Conservation (phyloP, 768 basidiomycete species). For the Pleurotus citrinopileatus region DNA sequence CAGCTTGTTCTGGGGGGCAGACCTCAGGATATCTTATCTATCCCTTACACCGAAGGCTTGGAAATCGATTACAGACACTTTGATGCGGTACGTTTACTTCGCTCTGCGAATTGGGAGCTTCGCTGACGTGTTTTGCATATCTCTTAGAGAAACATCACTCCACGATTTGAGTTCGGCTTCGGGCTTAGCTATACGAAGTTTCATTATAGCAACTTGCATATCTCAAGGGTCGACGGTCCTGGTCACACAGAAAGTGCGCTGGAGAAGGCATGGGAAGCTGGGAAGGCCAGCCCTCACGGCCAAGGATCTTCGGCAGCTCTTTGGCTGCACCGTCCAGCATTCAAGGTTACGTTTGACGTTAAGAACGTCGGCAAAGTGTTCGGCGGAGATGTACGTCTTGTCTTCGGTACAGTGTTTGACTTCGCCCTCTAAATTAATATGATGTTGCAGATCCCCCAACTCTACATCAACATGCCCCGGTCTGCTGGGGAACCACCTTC, state of each 20-base stretch:
- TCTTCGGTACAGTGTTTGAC: too few relatives aligned
- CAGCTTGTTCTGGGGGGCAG: slow-evolving; percentile 38
- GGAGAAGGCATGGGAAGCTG: slow-evolving; percentile 53
- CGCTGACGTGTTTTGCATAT: background rate
- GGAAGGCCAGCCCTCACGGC: slow-evolving; percentile 49
- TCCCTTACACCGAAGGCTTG: slow-evolving; percentile 63
- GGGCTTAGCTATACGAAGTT: slow-evolving; percentile 87
- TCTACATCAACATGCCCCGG: slow-evolving; percentile 68
- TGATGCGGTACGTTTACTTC: slow-evolving; percentile 49
- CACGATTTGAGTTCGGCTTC: slow-evolving; percentile 88
- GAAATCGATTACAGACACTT: slow-evolving; percentile 74
- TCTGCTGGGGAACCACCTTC: slow-evolving; percentile 70
- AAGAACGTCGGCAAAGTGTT: slow-evolving; percentile 57
- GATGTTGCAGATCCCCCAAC: slow-evolving; percentile 57
- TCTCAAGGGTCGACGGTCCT: slow-evolving; percentile 39
- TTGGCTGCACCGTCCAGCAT: slow-evolving; percentile 70
- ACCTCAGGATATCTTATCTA: slow-evolving; percentile 37
- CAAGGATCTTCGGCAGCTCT: slow-evolving; percentile 60
- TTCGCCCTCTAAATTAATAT: too few relatives aligned
- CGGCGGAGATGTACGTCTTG: slow-evolving; percentile 57
- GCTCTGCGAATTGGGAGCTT: background rate
- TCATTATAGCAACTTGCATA: slow-evolving; percentile 56
- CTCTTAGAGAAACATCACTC: slow-evolving; percentile 60
- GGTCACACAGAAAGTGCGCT: slow-evolving; percentile 35
- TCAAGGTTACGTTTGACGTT: slow-evolving; percentile 60